phyloP scores from a whole-genome alignment of 768 basidiomycete genomes.

The Amanita muscaria region DNA sequence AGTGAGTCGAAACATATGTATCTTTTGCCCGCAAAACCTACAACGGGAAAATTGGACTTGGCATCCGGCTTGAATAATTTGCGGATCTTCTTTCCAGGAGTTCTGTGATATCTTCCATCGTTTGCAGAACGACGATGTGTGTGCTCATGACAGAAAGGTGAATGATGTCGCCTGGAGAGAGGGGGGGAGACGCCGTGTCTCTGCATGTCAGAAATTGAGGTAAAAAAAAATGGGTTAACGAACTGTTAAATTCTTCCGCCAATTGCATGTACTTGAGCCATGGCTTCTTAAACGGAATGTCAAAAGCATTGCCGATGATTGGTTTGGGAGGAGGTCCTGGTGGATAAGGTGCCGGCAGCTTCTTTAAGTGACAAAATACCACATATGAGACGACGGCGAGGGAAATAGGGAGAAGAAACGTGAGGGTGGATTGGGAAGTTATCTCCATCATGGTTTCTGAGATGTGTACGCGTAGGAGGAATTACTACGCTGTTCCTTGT shows the following conservation, averaged over 20 bases:
- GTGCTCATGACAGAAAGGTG: slow-evolving; percentile 1
- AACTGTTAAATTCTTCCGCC: background rate
- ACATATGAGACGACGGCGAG: too few species aligned
- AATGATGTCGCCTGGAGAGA: slow-evolving; percentile 3
- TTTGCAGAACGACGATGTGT: slow-evolving; percentile 7
- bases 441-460: too few species aligned
- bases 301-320: slow-evolving; percentile 1
- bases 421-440: too few species aligned
- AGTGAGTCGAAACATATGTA: too few species aligned
- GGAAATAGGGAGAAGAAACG: too few species aligned
- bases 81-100: slow-evolving; percentile 11
- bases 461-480: too few species aligned
- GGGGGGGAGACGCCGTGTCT: background rate
- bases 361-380: too few species aligned
- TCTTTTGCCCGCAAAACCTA: slow-evolving; percentile 1
- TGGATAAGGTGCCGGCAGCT: background rate
- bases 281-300: background rate
- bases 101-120: slow-evolving; percentile 3
- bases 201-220: background rate
- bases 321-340: slow-evolving; percentile 4
- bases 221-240: background rate
- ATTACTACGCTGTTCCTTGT: too few species aligned
- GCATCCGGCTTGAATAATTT: slow-evolving; percentile 17
- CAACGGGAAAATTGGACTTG: slow-evolving; percentile 14
- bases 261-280: background rate